Percentiles rank a stretch among this genome's conserved stretches.
phyloP scores from a whole-genome alignment of 805 yeast species.

The Candida odintsovae region DNA sequence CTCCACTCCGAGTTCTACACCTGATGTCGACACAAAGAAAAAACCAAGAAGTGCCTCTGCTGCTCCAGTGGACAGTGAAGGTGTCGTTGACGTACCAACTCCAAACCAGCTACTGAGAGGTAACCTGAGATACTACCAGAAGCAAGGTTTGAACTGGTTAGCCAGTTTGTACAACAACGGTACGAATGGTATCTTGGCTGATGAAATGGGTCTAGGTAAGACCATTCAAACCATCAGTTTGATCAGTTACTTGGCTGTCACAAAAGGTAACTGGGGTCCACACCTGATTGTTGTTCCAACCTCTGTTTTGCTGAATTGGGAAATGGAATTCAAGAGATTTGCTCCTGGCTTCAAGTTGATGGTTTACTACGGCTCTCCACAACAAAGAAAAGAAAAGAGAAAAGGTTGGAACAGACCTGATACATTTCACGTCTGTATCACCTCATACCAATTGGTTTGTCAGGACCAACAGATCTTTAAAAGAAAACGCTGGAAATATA shows the following conservation, averaged over 20 bases:
- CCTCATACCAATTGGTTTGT: constrained; percentile 95
- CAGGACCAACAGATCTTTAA: constrained; percentile 94
- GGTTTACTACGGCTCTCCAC: constrained; percentile 96
- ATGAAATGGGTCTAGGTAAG: constrained; percentile 98
- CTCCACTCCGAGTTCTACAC: constrained; percentile 31
- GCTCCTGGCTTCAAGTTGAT: constrained; percentile 96
- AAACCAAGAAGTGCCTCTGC: constrained; percentile 12
- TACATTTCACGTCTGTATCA: constrained; percentile 93
- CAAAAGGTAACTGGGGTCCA: constrained; percentile 95
- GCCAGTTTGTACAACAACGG: constrained; percentile 88
- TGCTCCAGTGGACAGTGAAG: constrained; percentile 21
- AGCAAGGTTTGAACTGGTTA: constrained; percentile 94
- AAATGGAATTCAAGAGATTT: constrained; percentile 96
- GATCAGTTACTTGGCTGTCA: constrained; percentile 84
- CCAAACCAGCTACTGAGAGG: constrained; percentile 75
- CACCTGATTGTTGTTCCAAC: constrained; percentile 97
- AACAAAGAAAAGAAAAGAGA: constrained; percentile 91
- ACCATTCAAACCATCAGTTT: constrained; percentile 94
- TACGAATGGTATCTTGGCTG: constrained; percentile 96
- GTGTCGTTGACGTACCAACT: constrained; percentile 66
- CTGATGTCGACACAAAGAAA: constrained; percentile 21
- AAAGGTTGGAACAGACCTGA: constrained; percentile 97
- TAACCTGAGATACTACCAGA: constrained; percentile 81
- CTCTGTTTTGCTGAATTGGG: constrained; percentile 97
- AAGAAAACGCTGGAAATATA: constrained; percentile 90